phyloP scores from a whole-genome alignment of 2,329 filamentous ascomycete genomes.

The Colletotrichum graminicola region DNA sequence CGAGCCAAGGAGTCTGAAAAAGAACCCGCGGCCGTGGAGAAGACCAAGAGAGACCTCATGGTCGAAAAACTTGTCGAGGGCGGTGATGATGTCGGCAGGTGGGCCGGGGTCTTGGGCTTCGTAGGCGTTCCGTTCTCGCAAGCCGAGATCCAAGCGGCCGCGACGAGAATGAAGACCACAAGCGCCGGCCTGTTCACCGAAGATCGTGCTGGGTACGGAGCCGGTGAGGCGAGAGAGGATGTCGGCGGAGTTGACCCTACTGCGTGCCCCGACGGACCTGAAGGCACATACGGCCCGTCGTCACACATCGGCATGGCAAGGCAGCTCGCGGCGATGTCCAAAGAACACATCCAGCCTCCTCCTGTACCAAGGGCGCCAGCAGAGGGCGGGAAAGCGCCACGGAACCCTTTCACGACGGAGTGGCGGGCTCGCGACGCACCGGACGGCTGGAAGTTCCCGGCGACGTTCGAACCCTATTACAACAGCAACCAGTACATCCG shows the following conservation, averaged over 20 bases:
- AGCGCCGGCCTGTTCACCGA: background rate
- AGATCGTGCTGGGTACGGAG: background rate
- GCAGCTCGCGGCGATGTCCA: background rate
- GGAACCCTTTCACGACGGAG: conserved; percentile 41
- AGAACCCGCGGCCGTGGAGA: background rate
- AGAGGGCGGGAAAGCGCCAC: conserved; percentile 29
- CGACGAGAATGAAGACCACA: background rate
- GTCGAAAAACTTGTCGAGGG: conserved; percentile 24
- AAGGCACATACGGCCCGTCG: conserved; percentile 25
- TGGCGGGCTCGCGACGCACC: conserved; percentile 31
- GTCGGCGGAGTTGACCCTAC: conserved; percentile 14
- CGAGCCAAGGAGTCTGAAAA: conserved; percentile 7
- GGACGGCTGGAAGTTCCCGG: conserved; percentile 1
- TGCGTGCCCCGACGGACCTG: conserved; percentile 17
- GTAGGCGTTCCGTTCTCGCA: conserved; percentile 8
- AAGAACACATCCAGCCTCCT: background rate
- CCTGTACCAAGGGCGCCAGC: conserved; percentile 29
- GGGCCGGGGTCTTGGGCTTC: conserved; percentile 26
- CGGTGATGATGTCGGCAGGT: conserved; percentile 1
- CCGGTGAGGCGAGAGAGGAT: conserved; percentile 2
- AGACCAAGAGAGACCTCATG: conserved; percentile 21
- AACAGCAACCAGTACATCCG: conserved; percentile 41
- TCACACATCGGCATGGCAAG: background rate
- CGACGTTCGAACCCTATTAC: conserved; percentile 30
- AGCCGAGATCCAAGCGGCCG: conserved; percentile 13